phyloP scores from a whole-genome alignment of 1,284 basidiomycete species.

The Tilletia setariae region DNA sequence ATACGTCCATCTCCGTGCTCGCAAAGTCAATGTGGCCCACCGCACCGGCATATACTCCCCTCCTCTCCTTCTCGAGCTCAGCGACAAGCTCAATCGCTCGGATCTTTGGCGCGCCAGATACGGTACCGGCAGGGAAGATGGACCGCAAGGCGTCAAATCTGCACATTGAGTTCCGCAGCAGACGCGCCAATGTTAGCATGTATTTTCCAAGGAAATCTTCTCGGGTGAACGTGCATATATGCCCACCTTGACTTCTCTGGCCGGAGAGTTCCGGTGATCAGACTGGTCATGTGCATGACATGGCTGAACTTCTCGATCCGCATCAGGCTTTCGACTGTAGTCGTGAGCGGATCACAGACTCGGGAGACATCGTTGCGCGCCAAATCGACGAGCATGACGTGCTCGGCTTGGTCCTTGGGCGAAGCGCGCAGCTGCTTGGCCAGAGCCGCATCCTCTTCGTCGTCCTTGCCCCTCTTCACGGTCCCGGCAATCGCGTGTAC shows the following conservation, averaged over 20 bases:
- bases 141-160: conserved; percentile 98
- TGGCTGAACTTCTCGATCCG: conserved; percentile 92
- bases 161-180: neutral
- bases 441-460: conserved; percentile 81
- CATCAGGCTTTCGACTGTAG: conserved; percentile 95
- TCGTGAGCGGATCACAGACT: conserved; percentile 89
- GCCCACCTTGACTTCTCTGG: conserved; percentile 74
- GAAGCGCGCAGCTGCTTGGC: conserved; percentile 73
- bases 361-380: conserved; percentile 99
- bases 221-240: neutral
- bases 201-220: conserved; percentile 2
- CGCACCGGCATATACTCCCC: conserved; percentile 95
- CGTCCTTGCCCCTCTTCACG: conserved; percentile 76
- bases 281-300: conserved; percentile 94
- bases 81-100: conserved; percentile 93
- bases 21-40: conserved; percentile 97
- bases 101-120: conserved; percentile 98
- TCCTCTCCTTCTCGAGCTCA: conserved; percentile 78
- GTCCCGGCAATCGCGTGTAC: conserved; percentile 99
- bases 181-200: neutral
- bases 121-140: conserved; percentile 98
- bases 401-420: conserved; percentile 93
- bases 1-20: conserved; percentile 90
- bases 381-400: conserved; percentile 98
- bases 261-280: conserved; percentile 83